Evolutionary conservation across 441 rosid genomes (phyloP), one percentile per base, ranked within the genome.

Genomic region (Melastoma candidum): DNA sequence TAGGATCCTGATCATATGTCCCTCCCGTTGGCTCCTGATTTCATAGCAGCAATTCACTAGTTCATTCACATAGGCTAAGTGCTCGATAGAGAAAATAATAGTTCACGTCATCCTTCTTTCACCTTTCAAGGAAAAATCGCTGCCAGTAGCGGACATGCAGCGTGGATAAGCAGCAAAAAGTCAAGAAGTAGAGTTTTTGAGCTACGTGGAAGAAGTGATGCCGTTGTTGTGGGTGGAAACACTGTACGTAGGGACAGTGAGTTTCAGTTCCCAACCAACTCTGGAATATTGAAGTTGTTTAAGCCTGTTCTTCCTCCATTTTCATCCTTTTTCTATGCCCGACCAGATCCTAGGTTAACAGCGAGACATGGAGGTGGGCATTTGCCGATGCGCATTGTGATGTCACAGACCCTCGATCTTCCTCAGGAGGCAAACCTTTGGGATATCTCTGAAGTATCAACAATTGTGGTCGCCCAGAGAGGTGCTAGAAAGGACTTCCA

Each of bases 401-500:
- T 88, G 87, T 60, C 83, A n/a, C 94, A 82, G 66, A 69, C 95
- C 14, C 87, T 92, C 29, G 73, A 83, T 70, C 95, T 87, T 71
- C 96, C 95, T 4, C 76, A 82, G 66, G 80, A 87, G 75, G 96
- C 98, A 27, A 70, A 82, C 53, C 89, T 92, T 14, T 92, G 95
- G 98, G 87, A 92, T 58, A 61, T 77, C 57, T 82, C 89, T 12
- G 87, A 88, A 53, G 95, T 71, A 41, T 54, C 94, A 46, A 92
- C 98, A 13, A 77, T 92, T 3, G 95, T 85, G 57, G 85, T 75
- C 53, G 85, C 97, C 14, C 97, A 92, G 63, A 79, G 88, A 57
- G 97, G 98, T 72, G 97, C 94, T n/a, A 77, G 77, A 75, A 88
- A 75, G 76, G 78, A 80, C 63, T 85, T 76, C 64, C 97, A 88